Conservation (phyloP, 2,329 filamentous ascomycete genomes). For the Colletotrichum sublineola region DNA sequence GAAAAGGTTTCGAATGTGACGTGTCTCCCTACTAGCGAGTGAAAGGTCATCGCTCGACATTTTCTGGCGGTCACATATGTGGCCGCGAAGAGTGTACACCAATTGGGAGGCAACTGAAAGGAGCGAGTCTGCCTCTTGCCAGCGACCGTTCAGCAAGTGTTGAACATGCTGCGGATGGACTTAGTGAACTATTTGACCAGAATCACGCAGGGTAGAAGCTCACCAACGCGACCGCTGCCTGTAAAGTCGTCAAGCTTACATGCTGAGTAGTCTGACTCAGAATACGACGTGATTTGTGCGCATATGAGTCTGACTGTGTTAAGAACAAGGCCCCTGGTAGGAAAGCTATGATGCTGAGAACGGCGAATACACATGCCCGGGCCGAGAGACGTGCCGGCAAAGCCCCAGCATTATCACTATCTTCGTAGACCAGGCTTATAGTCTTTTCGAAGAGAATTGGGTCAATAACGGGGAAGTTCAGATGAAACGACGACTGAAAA, state of each 20-base stretch:
- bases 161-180: slow-evolving; percentile 1
- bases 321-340: background rate
- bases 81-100: slow-evolving; percentile 7
- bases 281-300: background rate
- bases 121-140: slow-evolving; percentile 18
- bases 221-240: background rate
- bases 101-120: slow-evolving; percentile 11
- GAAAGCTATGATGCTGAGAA: background rate
- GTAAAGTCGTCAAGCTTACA: background rate
- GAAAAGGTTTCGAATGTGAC: slow-evolving; percentile 45
- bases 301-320: background rate
- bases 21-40: background rate
- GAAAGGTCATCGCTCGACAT: too few relatives aligned
- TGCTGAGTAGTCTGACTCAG: background rate
- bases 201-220: background rate
- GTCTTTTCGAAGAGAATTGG: slow-evolving; percentile 5
- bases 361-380: background rate
- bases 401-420: background rate
- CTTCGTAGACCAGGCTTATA: background rate
- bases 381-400: background rate
- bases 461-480: slow-evolving; percentile 11
- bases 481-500: background rate
- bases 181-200: background rate
- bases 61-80: background rate
- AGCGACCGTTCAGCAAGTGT: background rate